A percentile compares a stretch with the other conserved stretches of the same genome.
Conservation (phyloP, 2,329 filamentous ascomycete genomes). For the Colletotrichum somersetense region DNA sequence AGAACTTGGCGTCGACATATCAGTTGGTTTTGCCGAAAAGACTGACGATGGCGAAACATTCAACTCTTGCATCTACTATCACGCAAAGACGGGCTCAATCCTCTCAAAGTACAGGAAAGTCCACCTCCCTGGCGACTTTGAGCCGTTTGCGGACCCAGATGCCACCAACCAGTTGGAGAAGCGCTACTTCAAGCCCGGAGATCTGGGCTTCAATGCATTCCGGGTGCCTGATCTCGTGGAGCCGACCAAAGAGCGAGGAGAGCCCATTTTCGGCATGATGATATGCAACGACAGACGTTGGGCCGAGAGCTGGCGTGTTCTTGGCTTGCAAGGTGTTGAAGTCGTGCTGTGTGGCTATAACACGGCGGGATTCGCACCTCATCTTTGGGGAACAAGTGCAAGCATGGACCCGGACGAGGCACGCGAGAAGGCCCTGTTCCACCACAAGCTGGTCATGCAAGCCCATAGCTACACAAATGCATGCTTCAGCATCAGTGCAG, state of each 20-base stretch:
- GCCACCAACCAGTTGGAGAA: slow-evolving; percentile 68
- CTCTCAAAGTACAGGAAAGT: slow-evolving; percentile 66
- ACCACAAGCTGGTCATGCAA: slow-evolving; percentile 65
- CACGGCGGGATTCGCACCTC: slow-evolving; percentile 61
- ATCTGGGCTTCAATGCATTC: slow-evolving; percentile 67
- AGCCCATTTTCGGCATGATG: slow-evolving; percentile 67
- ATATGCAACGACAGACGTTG: slow-evolving; percentile 69
- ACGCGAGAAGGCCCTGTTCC: slow-evolving; percentile 63
- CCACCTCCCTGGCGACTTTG: slow-evolving; percentile 65
- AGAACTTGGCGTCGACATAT: slow-evolving; percentile 63
- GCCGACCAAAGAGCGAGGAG: slow-evolving; percentile 56
- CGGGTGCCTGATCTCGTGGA: slow-evolving; percentile 60
- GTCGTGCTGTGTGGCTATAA: slow-evolving; percentile 59
- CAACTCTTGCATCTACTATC: slow-evolving; percentile 68
- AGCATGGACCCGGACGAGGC: slow-evolving; percentile 46
- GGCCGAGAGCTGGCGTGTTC: slow-evolving; percentile 65
- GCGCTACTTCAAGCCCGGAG: slow-evolving; percentile 64
- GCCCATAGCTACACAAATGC: slow-evolving; percentile 66
- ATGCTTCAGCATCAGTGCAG: slow-evolving; percentile 63
- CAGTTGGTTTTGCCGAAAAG: slow-evolving; percentile 65
- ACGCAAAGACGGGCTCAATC: slow-evolving; percentile 57
- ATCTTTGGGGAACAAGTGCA: slow-evolving; percentile 53
- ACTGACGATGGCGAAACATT: slow-evolving; percentile 52
- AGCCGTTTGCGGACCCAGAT: slow-evolving; percentile 61
- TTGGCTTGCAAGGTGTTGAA: slow-evolving; percentile 59